Percentiles rank a stretch among this genome's conserved stretches.
phyloP scores from a whole-genome alignment of 1,284 basidiomycete species.

The Rhodotorula sp. region DNA sequence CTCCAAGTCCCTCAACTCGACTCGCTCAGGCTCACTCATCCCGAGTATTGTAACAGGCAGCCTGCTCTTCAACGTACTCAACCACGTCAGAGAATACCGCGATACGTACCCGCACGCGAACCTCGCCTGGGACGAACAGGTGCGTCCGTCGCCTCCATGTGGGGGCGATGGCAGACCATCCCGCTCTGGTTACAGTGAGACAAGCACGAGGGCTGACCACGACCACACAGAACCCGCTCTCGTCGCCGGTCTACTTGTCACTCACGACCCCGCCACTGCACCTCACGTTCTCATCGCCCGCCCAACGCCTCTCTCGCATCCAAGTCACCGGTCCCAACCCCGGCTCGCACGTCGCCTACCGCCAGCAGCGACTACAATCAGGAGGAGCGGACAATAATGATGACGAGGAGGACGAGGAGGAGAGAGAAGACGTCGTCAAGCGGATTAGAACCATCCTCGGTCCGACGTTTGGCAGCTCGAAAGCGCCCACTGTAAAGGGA shows the following conservation, averaged over 20 bases:
- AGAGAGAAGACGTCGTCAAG: slow-evolving; percentile 37
- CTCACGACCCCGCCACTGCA: slow-evolving; percentile 36
- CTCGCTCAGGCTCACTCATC: no score
- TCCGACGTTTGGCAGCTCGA: slow-evolving; percentile 25
- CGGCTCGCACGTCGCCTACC: slow-evolving; percentile 27
- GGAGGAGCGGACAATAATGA: background rate
- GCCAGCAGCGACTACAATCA: slow-evolving; percentile 21
- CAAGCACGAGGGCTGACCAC: no score
- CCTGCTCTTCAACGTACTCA: slow-evolving; percentile 35
- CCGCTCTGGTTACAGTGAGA: no score
- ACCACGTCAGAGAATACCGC: slow-evolving; percentile 22
- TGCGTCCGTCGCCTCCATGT: slow-evolving; percentile 6
- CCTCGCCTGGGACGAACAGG: slow-evolving; percentile 31
- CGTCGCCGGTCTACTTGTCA: slow-evolving; percentile 26
- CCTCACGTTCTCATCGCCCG: slow-evolving; percentile 32
- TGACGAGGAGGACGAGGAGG: background rate
- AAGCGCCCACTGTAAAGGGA: background rate
- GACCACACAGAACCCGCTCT: slow-evolving; percentile 21
- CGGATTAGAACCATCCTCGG: slow-evolving; percentile 30
- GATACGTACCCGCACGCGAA: slow-evolving; percentile 19
- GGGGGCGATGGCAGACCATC: no score
- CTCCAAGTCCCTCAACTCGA: no score
- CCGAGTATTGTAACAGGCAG: slow-evolving; percentile 7
- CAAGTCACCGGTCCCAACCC: slow-evolving; percentile 14
- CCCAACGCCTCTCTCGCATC: slow-evolving; percentile 34